Base-by-base conservation (phyloP, 345 rosid genomes). In the Eucalyptus coolabah region DNA sequence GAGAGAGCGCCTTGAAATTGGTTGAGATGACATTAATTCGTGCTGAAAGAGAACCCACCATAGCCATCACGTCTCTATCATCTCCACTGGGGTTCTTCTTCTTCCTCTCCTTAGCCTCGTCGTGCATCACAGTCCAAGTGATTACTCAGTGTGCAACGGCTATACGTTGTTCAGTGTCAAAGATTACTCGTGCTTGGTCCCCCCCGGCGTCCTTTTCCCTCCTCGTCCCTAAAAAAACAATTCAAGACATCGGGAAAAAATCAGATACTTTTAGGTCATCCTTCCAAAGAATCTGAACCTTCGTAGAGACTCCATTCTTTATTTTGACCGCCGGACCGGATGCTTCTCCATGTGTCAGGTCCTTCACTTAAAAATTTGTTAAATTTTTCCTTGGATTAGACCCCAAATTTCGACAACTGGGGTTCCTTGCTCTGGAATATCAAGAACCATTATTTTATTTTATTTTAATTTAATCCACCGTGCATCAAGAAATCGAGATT, bases 341-440 rank as follows among this genome's bases (percentile, higher is more conserved):
- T 93, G 95, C 94, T 92, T 94, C 97, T 94, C 91, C 88, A 89
- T 72, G 90, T 92, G 93, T 92, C 91, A 91, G 91, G 87, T 88
- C 28, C 88, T 87, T 53, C 5, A 53, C 59, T 53, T 53, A 21
- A 53, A 53, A 53, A 21, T 53, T 53, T 53, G 26, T 53, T 28
- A 59, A 85, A 50, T 28, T 49, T 45, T 18, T 51, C 30, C 44
- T 37, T 40, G 26, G 51, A 50, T 63, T 59, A 32, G 49, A 86
- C 93, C 91, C 91, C 94, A 94, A 94, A 96, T 94, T 96, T 96
- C 94, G 92, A 94, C 93, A 91, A 90, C 94, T 94, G 91, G 95
- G 95, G 94, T 90, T 93, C 91, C 91, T 90, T 89, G 65, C 85
- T 53, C 28, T 37, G 49, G 88, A 53, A 88, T 80, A 60, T 91